Conservation (phyloP, 2,329 filamentous ascomycete genomes). For the Neocatenulostroma microsporum region DNA sequence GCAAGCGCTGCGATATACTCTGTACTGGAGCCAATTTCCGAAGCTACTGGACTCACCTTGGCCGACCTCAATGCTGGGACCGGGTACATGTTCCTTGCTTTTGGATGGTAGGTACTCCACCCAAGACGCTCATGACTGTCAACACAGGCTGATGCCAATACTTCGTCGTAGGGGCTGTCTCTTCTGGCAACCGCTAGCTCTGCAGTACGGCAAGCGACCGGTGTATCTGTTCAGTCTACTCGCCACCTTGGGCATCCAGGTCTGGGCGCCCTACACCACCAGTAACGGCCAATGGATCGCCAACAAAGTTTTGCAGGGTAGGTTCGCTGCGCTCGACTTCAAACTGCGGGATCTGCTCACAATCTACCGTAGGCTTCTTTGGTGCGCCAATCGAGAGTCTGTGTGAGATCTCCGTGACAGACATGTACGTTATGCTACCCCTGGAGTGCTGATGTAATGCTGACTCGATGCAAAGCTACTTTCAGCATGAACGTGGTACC, state of each 20-base stretch:
- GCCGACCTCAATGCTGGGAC: slow-evolving; percentile 43
- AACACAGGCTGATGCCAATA: background rate
- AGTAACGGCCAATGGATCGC: slow-evolving; percentile 42
- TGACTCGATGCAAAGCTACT: slow-evolving; percentile 17
- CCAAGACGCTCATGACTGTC: background rate
- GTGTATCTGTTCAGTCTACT: slow-evolving; percentile 41
- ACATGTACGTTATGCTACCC: slow-evolving; percentile 11
- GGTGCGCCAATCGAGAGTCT: slow-evolving; percentile 44
- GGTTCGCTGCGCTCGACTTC: background rate
- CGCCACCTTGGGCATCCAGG: slow-evolving; percentile 33
- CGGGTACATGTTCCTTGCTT: slow-evolving; percentile 28
- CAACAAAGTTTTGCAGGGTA: slow-evolving; percentile 23
- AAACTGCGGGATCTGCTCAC: slow-evolving; percentile 15
- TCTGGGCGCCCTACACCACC: slow-evolving; percentile 41
- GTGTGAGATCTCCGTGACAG: slow-evolving; percentile 30
- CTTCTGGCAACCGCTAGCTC: slow-evolving; percentile 47
- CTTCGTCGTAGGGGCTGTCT: too few relatives aligned
- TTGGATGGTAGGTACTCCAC: slow-evolving; percentile 12
- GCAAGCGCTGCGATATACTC: slow-evolving; percentile 44
- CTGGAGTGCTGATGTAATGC: background rate
- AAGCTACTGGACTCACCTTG: slow-evolving; percentile 40
- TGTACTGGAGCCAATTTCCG: slow-evolving; percentile 42
- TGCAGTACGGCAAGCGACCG: slow-evolving; percentile 45
- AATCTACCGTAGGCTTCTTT: slow-evolving; percentile 43
- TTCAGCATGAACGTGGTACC: slow-evolving; percentile 24